A percentile compares a stretch with the other conserved stretches of the same genome.
These are phyloP conservation scores for Neofusicoccum cordaticola DNA, from an alignment of 2,329 filamentous ascomycete species.

Conservation along the genomic window DNA sequence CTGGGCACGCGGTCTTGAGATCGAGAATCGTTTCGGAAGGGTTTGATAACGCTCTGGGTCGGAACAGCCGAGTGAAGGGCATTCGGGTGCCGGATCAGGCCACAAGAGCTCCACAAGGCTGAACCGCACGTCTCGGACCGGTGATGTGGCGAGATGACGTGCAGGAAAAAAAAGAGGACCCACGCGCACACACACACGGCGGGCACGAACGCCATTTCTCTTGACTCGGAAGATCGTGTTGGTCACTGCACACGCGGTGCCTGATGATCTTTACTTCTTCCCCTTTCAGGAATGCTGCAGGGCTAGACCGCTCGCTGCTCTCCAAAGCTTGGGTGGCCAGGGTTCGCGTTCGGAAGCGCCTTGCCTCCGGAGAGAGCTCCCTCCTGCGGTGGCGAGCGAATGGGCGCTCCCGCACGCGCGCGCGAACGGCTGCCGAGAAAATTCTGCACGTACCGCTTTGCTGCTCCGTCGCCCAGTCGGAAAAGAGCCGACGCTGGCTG, in stretches of 20 bases:
- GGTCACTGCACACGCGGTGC: constrained; percentile 5
- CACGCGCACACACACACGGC: not conserved
- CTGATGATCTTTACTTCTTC: constrained; percentile 4
- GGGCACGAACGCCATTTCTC: not conserved
- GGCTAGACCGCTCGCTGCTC: not conserved
- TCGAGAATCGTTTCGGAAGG: not conserved
- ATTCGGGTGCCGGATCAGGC: not conserved
- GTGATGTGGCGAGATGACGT: constrained; percentile 10
- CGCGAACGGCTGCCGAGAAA: not conserved
- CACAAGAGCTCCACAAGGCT: constrained; percentile 12
- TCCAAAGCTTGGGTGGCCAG: not conserved
- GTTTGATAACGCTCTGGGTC: not conserved
- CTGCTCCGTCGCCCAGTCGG: not conserved
- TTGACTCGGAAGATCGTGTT: constrained; percentile 10
- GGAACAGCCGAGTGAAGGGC: not conserved
- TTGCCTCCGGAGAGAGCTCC: not conserved
- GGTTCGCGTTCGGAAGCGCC: not conserved
- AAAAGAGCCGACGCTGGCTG: not conserved
- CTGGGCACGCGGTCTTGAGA: not conserved
- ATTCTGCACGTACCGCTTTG: not conserved
- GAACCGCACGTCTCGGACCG: constrained; percentile 6
- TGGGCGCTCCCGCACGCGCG: too few species aligned
- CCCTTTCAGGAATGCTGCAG: not conserved
- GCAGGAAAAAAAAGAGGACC: constrained; percentile 2
- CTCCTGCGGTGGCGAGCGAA: not conserved